Evolutionary conservation across 306 rosid genomes (phyloP), one percentile per base, ranked within the genome.

Genomic region (Castanopsis chinensis): DNA sequence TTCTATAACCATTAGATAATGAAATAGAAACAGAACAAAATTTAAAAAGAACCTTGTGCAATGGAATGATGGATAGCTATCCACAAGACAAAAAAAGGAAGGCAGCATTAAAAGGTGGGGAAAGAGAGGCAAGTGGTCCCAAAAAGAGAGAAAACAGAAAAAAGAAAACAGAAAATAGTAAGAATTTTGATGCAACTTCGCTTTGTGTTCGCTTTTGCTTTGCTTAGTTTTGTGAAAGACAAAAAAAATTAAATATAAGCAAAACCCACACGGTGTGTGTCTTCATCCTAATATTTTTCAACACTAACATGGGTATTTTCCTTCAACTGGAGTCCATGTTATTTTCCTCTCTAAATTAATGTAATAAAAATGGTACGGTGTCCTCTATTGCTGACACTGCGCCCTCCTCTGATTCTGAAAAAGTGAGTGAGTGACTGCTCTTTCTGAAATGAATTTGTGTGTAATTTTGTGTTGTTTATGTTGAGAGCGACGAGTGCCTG

Each of bases 401-500:
- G 61, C 70, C 80, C 73, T 77, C 74, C 30, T 51, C 64, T 43
- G 80, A 64, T 77, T 52, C 53, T 79, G 69, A 79, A 61, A 76
- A 78, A 83, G 49, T 18, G 45, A 81, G 87, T 69, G 72, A 81
- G 87, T 69, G 72, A 77, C 75, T 67, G 35, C 52, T 71, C 18
- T 45, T 61, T 59, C 67, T 59, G 61, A 52, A 49, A 25, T 72
- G 52, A n/a, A n/a, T 9, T 78, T 86, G 51, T 79, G 51, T 79
- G 79, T 77, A 49, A 49, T 49, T 49, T 49, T 49, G 77, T 73
- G 75, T 75, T 79, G 87, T 85, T 78, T 86, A 67, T 65, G 87
- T 69, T 91, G 98, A 93, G 89, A 91, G 89, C 76, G 97, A 93
- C 93, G 83, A 85, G 77, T 82, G 86, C 83, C 84, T 86, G 87